Conservation (phyloP, 768 basidiomycete genomes). For the Pisolithus tinctorius region DNA sequence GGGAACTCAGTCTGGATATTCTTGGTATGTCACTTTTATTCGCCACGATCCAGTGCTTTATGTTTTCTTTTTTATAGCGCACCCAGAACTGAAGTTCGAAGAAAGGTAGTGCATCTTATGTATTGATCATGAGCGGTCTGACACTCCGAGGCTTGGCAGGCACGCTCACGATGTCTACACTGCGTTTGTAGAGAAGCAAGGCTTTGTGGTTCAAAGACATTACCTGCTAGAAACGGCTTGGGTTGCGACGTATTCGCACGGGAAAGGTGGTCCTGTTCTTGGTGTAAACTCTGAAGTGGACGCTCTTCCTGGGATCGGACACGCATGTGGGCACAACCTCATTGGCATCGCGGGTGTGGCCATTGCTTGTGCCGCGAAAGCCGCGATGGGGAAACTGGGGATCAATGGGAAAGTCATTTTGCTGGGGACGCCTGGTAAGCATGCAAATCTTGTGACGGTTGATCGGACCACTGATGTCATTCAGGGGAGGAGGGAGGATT, state of each 20-base stretch:
- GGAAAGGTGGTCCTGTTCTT: too few species aligned
- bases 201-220: slow-evolving; percentile 56
- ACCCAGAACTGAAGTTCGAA: slow-evolving; percentile 41
- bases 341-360: slow-evolving; percentile 74
- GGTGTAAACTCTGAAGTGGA: slow-evolving; percentile 35
- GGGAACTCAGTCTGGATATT: slow-evolving; percentile 61
- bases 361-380: slow-evolving; percentile 61
- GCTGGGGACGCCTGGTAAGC: slow-evolving; percentile 70
- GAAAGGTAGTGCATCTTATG: slow-evolving; percentile 2
- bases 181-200: slow-evolving; percentile 56
- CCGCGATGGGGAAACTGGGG: slow-evolving; percentile 51
- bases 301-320: slow-evolving; percentile 52
- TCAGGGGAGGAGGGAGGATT: slow-evolving; percentile 74
- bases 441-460: neutral
- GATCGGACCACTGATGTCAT: neutral
- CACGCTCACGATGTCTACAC: slow-evolving; percentile 69
- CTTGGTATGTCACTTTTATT: slow-evolving; percentile 39
- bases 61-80: slow-evolving; percentile 34
- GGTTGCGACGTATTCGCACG: too few species aligned
- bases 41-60: neutral
- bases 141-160: slow-evolving; percentile 25
- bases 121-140: neutral
- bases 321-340: slow-evolving; percentile 79
- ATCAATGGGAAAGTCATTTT: slow-evolving; percentile 68
- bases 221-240: slow-evolving; percentile 36